These are phyloP conservation scores for Tetrahymena elliotti DNA, from an alignment of 73 alveolate species.

Conservation along the genomic window DNA sequence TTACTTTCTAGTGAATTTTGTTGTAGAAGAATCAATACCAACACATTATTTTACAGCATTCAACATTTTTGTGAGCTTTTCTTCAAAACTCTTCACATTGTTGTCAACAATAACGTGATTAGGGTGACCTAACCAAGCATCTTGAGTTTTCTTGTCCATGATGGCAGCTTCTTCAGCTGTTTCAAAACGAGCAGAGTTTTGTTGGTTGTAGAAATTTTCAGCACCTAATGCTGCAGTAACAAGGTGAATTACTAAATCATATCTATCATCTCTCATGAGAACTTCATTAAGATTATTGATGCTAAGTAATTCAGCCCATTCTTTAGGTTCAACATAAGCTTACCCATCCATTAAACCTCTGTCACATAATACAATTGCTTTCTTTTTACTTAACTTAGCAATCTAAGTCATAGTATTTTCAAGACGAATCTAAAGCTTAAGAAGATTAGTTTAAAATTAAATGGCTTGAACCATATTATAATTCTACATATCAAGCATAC, in stretches of 20 bases:
- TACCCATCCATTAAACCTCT: constrained; percentile 81
- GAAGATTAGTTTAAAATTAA: constrained; percentile 52
- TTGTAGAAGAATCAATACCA: constrained; percentile 21
- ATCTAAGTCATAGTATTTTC: constrained; percentile 63
- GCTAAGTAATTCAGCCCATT: constrained; percentile 67
- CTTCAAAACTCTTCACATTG: constrained; percentile 43
- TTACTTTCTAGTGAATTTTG: not conserved
- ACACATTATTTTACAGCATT: constrained; percentile 47
- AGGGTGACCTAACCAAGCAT: constrained; percentile 80
- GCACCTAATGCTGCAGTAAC: constrained; percentile 80
- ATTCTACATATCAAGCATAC: constrained; percentile 52
- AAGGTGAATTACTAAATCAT: constrained; percentile 63
- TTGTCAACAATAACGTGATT: constrained; percentile 63
- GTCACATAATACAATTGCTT: constrained; percentile 62
- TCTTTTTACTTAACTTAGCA: constrained; percentile 41
- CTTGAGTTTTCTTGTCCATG: constrained; percentile 44
- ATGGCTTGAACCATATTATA: constrained; percentile 57
- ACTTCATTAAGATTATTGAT: constrained; percentile 62
- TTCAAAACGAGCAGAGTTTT: constrained; percentile 59
- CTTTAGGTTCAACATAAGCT: constrained; percentile 53
- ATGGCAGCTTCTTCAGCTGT: constrained; percentile 51
- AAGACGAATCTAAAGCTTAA: constrained; percentile 64
- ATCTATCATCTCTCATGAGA: constrained; percentile 63
- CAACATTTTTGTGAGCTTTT: constrained; percentile 43
- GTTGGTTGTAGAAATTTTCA: constrained; percentile 51